Conservation (phyloP, 176 grass and related monocot species). For the bread wheat (Triticum aestivum) region IWGSC_CS_RefSeq_v2.1 NC_057801.1:697961788-697962287, state of each 20-base stretch:
- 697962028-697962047: constrained; percentile 33
- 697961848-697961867: constrained; percentile 46
- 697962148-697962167: not conserved
- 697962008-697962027: not conserved
- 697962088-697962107: constrained; percentile 12
- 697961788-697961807: constrained; percentile 47
- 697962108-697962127: constrained; percentile 49
- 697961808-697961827: constrained; percentile 47
- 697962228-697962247: not conserved
- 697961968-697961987: not conserved
- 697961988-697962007: not conserved
- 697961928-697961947: not conserved
- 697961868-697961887: constrained; percentile 30
- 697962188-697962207: constrained; percentile 17
- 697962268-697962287: constrained; percentile 37
- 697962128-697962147: constrained; percentile 42
- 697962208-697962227: not conserved
- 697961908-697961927: not conserved
- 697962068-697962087: constrained; percentile 10
- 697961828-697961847: constrained; percentile 46
- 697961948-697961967: not conserved
- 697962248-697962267: not conserved
- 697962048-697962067: constrained; percentile 27
- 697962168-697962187: not conserved
- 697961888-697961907: constrained; percentile 1